A percentile compares a stretch with the other conserved stretches of the same genome.
Evolutionary conservation across 495 filamentous ascomycete genomes (phyloP).

Genomic region (Penicillium cataractarum): DNA sequence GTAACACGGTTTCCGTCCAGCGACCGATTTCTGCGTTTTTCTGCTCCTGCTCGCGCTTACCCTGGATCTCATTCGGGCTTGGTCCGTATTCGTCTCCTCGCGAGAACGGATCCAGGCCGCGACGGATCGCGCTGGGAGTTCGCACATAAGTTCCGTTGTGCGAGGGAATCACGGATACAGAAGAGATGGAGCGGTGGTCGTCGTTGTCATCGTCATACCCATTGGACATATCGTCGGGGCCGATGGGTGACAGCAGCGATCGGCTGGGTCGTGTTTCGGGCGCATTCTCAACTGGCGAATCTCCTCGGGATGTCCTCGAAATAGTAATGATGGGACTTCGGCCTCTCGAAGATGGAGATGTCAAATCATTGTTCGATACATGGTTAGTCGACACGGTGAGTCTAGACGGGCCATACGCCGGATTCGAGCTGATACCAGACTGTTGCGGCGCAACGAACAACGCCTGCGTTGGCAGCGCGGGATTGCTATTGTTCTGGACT

Average conservation of each 20-base stretch:
- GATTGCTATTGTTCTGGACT: not conserved
- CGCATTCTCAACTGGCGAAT: slow-evolving; percentile 45
- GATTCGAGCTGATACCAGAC: slow-evolving; percentile 15
- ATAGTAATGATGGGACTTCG: slow-evolving; percentile 53
- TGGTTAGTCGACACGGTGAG: slow-evolving; percentile 31
- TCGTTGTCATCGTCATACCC: slow-evolving; percentile 37
- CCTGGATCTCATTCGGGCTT: slow-evolving; percentile 51
- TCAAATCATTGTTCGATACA: slow-evolving; percentile 18
- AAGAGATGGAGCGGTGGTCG: slow-evolving; percentile 18
- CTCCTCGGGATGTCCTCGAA: slow-evolving; percentile 49
- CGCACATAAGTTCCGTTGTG: slow-evolving; percentile 41
- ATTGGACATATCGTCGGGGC: slow-evolving; percentile 25
- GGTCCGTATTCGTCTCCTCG: slow-evolving; percentile 44
- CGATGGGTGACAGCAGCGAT: slow-evolving; percentile 46
- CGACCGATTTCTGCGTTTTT: slow-evolving; percentile 49
- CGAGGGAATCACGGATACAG: slow-evolving; percentile 28
- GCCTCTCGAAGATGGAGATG: slow-evolving; percentile 31
- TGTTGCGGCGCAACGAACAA: slow-evolving; percentile 2
- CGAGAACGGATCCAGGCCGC: slow-evolving; percentile 45
- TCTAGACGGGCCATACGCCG: slow-evolving; percentile 15
- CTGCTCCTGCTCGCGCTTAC: slow-evolving; percentile 41
- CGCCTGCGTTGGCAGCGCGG: not conserved
- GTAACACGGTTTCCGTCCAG: slow-evolving; percentile 50
- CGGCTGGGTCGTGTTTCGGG: slow-evolving; percentile 37
- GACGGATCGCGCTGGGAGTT: slow-evolving; percentile 33